Evolutionary conservation across 2,329 filamentous ascomycete species (phyloP).

Genomic region (Ophiostoma himal-ulmi): DNA sequence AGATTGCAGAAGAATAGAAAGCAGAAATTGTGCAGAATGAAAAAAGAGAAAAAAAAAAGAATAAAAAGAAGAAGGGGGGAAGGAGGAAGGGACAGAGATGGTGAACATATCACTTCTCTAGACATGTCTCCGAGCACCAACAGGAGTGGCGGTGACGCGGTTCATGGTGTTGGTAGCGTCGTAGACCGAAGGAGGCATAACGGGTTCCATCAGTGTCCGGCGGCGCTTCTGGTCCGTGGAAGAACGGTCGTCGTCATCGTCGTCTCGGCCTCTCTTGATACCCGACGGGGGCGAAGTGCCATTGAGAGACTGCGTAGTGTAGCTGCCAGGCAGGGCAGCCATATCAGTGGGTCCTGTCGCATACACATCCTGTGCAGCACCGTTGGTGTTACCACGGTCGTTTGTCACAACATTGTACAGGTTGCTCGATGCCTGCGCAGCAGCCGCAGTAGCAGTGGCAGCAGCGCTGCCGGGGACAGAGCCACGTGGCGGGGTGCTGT

Average conservation of each 20-base stretch:
- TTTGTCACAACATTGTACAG: constrained; percentile 87
- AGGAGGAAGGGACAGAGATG: constrained; percentile 13
- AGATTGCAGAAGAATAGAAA: constrained; percentile 22
- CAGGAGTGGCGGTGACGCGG: constrained; percentile 29
- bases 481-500: constrained; percentile 71
- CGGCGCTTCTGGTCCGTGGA: constrained; percentile 35
- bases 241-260: constrained; percentile 39
- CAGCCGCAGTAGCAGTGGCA: constrained; percentile 29
- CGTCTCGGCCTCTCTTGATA: constrained; percentile 40
- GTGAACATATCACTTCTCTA: constrained; percentile 17
- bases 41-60: constrained; percentile 1
- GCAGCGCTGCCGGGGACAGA: constrained; percentile 29
- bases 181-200: constrained; percentile 33
- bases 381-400: constrained; percentile 61
- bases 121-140: constrained; percentile 30
- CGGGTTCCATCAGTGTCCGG: constrained; percentile 33
- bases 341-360: constrained; percentile 57
- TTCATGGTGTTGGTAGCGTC: constrained; percentile 26
- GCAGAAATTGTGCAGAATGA: neutral
- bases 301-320: constrained; percentile 58
- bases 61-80: neutral
- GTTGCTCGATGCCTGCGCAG: constrained; percentile 61
- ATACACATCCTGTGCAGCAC: constrained; percentile 66
- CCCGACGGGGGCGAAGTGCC: constrained; percentile 42
- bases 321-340: constrained; percentile 38